Evolutionary conservation across 768 basidiomycete genomes (phyloP), one percentile per base, ranked within the genome.

Genomic region (Leccinum fibrillosum): DNA sequence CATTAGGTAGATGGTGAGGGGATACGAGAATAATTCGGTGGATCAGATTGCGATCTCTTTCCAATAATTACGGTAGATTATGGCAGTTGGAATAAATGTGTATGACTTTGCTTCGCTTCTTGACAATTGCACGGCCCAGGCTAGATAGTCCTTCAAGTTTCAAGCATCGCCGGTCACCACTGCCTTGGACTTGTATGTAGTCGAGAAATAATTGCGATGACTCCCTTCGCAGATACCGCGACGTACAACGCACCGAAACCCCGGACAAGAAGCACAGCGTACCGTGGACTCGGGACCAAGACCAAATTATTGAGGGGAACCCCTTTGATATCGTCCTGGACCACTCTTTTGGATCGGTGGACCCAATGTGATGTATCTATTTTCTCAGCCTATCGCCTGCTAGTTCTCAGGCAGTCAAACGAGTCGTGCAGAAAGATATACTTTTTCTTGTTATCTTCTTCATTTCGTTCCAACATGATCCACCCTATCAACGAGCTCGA

Each of bases 1-100:
- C 67, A 61, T 49, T 68, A 39, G 39, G 17, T 48, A 10, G n/a
- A 49, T 50, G 30, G 11, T 4, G 5, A 1, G 21, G 32, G 52
- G 26, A 15, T 30, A n/a, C 19, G 25, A 30, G 37, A 51, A 30
- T 28, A 35, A 17, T 30, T 7, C 12, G 5, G 19, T 23, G 5
- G 26, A 28, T 25, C 37, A 39, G 37, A 39, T 39, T 37, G 23
- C 2, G 21, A 15, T 35, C 25, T 34, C 44, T 19, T 53, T 32
- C 11, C 19, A 11, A 17, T 10, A 23, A 25, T 45, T 28, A 37
- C 25, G 25, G n/a, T 25, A 13, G 7, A 42, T 42, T n/a, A 25
- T 26, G 7, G 17, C 1, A 28, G 21, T 2, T 30, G 4, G n/a
- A 19, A 17, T 28, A 23, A 35, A 17, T 52, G n/a, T 11, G 8